These are phyloP conservation scores for Cytospora schulzeri DNA, from an alignment of 2,329 filamentous ascomycete species.

Conservation along the genomic window DNA sequence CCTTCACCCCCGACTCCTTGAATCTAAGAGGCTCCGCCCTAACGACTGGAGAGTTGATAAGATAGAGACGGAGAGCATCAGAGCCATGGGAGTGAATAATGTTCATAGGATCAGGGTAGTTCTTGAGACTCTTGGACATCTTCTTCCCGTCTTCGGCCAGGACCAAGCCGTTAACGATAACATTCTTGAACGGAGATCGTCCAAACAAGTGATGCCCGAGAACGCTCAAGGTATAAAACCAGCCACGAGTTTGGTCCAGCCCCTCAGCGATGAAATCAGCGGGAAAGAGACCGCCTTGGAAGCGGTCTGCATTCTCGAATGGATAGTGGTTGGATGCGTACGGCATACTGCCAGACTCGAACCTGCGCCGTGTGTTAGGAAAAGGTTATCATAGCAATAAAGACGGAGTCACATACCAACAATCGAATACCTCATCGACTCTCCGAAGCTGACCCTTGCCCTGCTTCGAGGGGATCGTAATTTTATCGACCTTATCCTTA, in stretches of 20 bases:
- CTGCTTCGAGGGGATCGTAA: conserved; percentile 87
- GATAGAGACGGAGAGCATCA: conserved; percentile 85
- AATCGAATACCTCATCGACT: conserved; percentile 89
- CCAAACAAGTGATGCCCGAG: conserved; percentile 86
- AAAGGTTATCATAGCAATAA: background rate
- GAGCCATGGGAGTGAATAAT: conserved; percentile 88
- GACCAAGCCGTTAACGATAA: conserved; percentile 91
- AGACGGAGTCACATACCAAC: conserved; percentile 52
- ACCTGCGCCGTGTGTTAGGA: conserved; percentile 45
- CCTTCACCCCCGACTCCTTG: conserved; percentile 88
- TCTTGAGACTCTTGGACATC: conserved; percentile 96
- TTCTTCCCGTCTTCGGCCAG: conserved; percentile 95
- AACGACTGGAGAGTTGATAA: conserved; percentile 95
- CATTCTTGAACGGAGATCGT: conserved; percentile 86
- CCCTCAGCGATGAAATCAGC: conserved; percentile 89
- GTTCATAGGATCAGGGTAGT: conserved; percentile 83
- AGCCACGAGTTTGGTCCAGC: conserved; percentile 87
- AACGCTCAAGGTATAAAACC: conserved; percentile 93
- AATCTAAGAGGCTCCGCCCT: conserved; percentile 89
- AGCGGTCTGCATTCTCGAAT: conserved; percentile 82
- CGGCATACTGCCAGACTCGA: conserved; percentile 93
- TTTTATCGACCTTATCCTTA: conserved; percentile 87
- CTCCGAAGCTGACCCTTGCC: conserved; percentile 80
- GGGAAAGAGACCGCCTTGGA: conserved; percentile 74
- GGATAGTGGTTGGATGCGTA: conserved; percentile 90